Evolutionary conservation across 352 stramenopile genomes (phyloP), one percentile per base, ranked within the genome.

Genomic region (Globisporangium iwayamae): DNA sequence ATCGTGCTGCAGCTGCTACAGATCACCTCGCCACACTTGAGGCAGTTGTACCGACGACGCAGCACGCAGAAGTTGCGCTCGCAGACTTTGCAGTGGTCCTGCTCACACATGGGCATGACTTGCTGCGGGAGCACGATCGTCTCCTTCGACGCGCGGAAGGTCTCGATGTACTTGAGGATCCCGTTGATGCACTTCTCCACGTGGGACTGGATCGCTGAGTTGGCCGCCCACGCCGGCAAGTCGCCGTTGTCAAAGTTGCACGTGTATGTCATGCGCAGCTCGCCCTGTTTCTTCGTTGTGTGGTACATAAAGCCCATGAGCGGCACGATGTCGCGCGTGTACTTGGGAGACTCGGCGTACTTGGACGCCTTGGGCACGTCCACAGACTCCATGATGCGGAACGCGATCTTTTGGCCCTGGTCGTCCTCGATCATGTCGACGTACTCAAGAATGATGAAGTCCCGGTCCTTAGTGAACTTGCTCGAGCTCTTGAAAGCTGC

Each of bases 271-370:
- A 95, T 83, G 45, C 82, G 83, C 28, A 95, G 72, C 68, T 95
- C 84, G n/a, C 79, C 83, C 2, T 68, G 60, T 20, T 86, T 79
- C 65, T 90, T 90, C 51, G 86, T 95, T 53, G 83, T 91, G 71
- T 93, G 80, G 74, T 92, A 95, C 78, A 95, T 91, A 62, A 93
- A 93, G 13, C 84, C 86, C 71, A 93, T 89, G 62, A 95, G 78
- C 45, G 83, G 86, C 53, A 91, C 83, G 45, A 88, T 74, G 64
- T 93, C 86, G 32, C 86, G 81, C 14, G 75, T 74, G 63, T 89
- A 91, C 71, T 82, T 87, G 5, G 69, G 30, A 22, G 78, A 90
- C 62, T 90, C 75, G 55, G 77, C 81, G 52, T 78, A 89, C 9
- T 68, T 67, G 48, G 74, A 76, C 47, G 84, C 74, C 5, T 79